These are phyloP conservation scores for Fragaria nilgerrensis DNA, from an alignment of 306 rosid genomes.

Conservation along the genomic window DNA sequence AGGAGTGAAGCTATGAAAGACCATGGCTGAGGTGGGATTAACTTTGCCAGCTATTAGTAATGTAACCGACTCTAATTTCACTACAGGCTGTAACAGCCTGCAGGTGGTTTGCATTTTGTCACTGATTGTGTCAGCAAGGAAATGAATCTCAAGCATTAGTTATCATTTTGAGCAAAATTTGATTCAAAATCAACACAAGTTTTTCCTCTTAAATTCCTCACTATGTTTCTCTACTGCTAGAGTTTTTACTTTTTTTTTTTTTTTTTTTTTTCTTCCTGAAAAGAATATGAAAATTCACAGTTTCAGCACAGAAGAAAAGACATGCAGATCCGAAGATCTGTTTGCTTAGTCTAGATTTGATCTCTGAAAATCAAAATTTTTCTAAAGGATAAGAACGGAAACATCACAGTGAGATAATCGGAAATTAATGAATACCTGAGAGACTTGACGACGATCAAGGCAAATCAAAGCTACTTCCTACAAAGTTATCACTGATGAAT, in stretches of 20 bases:
- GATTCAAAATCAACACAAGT: not conserved
- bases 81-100: not conserved
- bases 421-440: not conserved
- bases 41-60: not conserved
- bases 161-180: not conserved
- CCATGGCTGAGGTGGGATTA: constrained; percentile 4
- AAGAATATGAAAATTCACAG: not conserved
- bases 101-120: not conserved
- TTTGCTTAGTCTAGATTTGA: not conserved
- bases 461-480: not conserved
- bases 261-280: not conserved
- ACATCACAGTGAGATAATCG: not conserved
- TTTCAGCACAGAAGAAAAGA: not conserved
- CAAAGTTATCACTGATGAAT: not conserved
- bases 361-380: not conserved
- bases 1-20: not conserved
- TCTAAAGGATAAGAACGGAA: not conserved
- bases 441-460: not conserved
- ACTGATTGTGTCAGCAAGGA: not conserved
- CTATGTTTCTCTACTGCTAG: too few relatives aligned
- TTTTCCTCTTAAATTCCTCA: not conserved
- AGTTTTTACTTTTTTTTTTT: too few relatives aligned
- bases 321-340: not conserved
- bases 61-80: not conserved
- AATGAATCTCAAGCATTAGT: not conserved